Evolutionary conservation across 768 basidiomycete genomes (phyloP), one percentile per base, ranked within the genome.

Genomic region (Tulasnella sp.): DNA sequence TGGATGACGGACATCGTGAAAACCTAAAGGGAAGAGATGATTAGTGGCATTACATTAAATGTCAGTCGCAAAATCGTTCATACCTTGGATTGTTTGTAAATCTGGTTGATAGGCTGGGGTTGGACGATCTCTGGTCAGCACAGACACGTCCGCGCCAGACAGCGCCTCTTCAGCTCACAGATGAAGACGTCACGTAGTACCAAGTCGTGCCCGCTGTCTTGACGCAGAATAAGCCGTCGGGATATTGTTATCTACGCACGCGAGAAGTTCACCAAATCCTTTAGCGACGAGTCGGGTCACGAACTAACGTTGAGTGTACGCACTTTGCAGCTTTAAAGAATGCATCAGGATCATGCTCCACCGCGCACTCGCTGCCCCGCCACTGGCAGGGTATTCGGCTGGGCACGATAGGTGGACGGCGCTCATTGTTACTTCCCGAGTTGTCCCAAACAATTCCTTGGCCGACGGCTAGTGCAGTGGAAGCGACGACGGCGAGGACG

Each of bases 1-100:
- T 71, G 67, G 25, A 76, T 31, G 25, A 45, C n/a, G 12, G 39
- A 69, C 5, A 76, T 40, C 7, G 25, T 14, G 31, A 69, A 76
- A n/a, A 36, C 72, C 76, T 72, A 31, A 19, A 29, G 1, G 12
- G 14, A 34, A 34, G 14, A 19, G 29, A 52, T 22, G 7, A 37
- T n/a, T 31, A 37, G 22, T 1, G 19, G 9, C n/a, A 49, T 22
- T 19, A 49, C 6, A 0, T 29, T 17, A 31, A 19, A 38, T 15
- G 1, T n/a, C 1, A 29, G 3, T 22, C 25, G n/a, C 9, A 22
- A n/a, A 29, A 17, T 19, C 31, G 6, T 7, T 5, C 37, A 29
- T 45, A 77, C 76, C 71, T 72, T 77, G 31, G 70, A 45, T 29
- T 77, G 76, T 45, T 77, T 77, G 71, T 77, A 72, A 40, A 77